These are phyloP conservation scores for Alternaria burnsii DNA, from an alignment of 2,329 filamentous ascomycete species.

Conservation along the genomic window DNA sequence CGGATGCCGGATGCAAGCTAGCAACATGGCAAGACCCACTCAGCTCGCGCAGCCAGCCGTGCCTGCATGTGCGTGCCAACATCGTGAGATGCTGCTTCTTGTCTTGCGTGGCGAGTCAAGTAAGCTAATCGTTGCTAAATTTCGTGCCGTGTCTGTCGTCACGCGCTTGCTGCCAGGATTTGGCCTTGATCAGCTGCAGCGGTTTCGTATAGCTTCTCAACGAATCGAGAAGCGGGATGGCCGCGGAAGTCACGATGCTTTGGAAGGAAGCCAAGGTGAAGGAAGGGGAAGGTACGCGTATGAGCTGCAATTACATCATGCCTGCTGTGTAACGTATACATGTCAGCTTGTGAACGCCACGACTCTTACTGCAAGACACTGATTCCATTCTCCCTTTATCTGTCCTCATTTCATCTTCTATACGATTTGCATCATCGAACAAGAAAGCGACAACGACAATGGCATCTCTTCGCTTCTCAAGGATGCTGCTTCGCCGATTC, in stretches of 20 bases:
- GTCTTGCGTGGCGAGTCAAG: background rate
- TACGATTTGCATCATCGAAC: background rate
- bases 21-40: background rate
- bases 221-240: background rate
- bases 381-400: background rate
- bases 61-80: conserved; percentile 7
- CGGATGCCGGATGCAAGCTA: background rate
- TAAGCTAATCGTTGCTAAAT: background rate
- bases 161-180: background rate
- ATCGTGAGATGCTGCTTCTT: conserved; percentile 1
- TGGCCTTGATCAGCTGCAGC: background rate
- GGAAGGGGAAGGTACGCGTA: conserved; percentile 9
- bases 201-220: background rate
- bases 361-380: background rate
- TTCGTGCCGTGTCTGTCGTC: background rate
- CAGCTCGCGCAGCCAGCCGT: background rate
- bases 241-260: conserved; percentile 16
- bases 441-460: conserved; percentile 4
- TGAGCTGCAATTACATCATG: conserved; percentile 19
- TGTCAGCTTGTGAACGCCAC: background rate
- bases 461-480: conserved; percentile 22
- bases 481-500: conserved; percentile 15
- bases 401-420: background rate
- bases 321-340: conserved; percentile 5
- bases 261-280: conserved; percentile 11